Base-by-base conservation (phyloP, 1,284 basidiomycete species). In the Ceraceosorus guamensis region DNA sequence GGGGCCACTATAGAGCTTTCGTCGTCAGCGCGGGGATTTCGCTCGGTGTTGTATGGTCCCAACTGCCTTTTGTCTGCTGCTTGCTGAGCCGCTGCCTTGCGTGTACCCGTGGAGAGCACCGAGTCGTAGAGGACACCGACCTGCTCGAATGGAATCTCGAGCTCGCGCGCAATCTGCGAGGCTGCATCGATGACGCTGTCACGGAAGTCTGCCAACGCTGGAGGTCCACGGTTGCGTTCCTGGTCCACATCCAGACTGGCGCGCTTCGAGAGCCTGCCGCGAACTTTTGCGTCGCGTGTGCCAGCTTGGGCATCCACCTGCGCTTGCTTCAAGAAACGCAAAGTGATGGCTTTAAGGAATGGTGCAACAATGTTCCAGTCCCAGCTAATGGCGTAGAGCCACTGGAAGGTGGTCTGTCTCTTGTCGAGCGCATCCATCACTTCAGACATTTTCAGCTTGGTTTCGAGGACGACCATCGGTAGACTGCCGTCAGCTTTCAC, bases 111-210 rank as follows among this genome's bases (percentile, higher is more conserved):
- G 5, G 77, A 78, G 30, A 80, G 67, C 18, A 80, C 78, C 51
- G 78, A 78, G 66, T 81, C 80, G 65, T 80, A 80, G 57, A 91
- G 79, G 34, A 80, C 81, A 3, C 90, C 91, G 87, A 65, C 62
- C 50, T 77, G 72, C 59, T 79, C 76, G 50, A 80, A 71, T 0
- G 79, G 77, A 18, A 80, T 71, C 55, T 79, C 79, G 33, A 81
- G 71, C 60, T 79, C 77, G 52, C 77, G 71, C 13, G 79, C 73
- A 18, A 81, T 76, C 32, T 78, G 70, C 46, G 76, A 77, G 11
- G 79, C 78, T 7, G 79, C 79, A 60, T 80, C 78, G 59, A 81
- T 71, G 68, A 80, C 80, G 32, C 78, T 76, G 37, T 76, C 75
- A 35, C 78, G 75, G 77, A 80, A 80, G 33, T 78, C 71, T 11